phyloP scores from a whole-genome alignment of 2,329 filamentous ascomycete genomes.

The Lasiodiplodia citricola region DNA sequence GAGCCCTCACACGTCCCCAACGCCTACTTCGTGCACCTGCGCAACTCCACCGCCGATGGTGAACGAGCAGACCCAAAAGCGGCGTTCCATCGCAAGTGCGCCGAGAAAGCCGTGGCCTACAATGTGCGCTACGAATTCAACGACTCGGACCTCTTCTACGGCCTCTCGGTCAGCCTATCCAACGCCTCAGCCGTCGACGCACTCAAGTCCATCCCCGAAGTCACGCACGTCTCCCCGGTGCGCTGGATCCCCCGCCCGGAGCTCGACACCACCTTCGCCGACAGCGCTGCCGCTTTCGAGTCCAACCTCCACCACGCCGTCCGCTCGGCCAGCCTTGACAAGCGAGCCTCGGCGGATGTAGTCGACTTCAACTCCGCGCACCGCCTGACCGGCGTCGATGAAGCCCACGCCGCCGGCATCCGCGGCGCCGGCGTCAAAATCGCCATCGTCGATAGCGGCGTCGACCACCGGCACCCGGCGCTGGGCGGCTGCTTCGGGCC shows the following conservation, averaged over 20 bases:
- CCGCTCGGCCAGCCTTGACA: not conserved
- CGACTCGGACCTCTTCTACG: conserved; percentile 7
- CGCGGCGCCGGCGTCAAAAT: conserved; percentile 54
- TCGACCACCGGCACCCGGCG: conserved; percentile 68
- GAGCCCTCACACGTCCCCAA: not conserved
- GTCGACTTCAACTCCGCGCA: conserved; percentile 31
- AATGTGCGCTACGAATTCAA: conserved; percentile 10
- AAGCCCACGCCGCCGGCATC: conserved; percentile 49
- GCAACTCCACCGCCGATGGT: not conserved
- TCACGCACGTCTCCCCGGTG: not conserved
- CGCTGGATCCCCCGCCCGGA: conserved; percentile 2
- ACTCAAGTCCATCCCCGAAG: conserved; percentile 2
- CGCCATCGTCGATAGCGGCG: conserved; percentile 50
- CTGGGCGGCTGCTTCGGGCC: conserved; percentile 68
- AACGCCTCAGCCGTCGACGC: not conserved
- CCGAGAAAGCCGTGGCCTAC: conserved; percentile 4
- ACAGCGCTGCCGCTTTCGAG: not conserved
- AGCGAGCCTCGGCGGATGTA: not conserved
- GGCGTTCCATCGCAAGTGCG: not conserved
- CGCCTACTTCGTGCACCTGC: conserved; percentile 4
- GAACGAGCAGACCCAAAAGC: not conserved
- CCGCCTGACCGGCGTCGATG: conserved; percentile 42
- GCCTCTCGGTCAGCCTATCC: conserved; percentile 4
- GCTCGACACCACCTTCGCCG: not conserved
- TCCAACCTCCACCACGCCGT: not conserved